These are phyloP conservation scores for Zymoseptoria tritici DNA, from an alignment of 2,329 filamentous ascomycete genomes.

Conservation along the genomic window DNA sequence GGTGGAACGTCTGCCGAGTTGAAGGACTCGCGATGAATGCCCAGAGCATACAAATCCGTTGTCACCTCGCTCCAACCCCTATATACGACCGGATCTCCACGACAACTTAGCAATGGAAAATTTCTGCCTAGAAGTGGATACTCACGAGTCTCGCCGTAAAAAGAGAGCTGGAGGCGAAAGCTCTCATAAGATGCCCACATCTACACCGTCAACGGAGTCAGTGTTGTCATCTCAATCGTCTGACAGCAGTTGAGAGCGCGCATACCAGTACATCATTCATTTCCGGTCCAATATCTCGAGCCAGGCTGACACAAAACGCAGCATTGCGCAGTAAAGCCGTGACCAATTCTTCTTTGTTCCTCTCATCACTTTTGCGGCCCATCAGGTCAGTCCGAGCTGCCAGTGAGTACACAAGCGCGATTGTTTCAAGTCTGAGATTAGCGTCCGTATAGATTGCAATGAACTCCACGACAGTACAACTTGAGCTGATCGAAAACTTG, in stretches of 20 bases:
- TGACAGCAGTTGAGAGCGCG: no score
- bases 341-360: slow-evolving; percentile 7
- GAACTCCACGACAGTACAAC: slow-evolving; percentile 3
- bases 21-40: slow-evolving; percentile 15
- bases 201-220: no score
- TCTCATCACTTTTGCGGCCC: slow-evolving; percentile 2
- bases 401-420: slow-evolving; percentile 15
- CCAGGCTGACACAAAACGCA: slow-evolving; percentile 6
- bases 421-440: slow-evolving; percentile 14
- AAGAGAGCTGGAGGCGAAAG: slow-evolving; percentile 1
- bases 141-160: slow-evolving; percentile 5
- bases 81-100: slow-evolving; percentile 7
- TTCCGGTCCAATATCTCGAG: slow-evolving; percentile 6
- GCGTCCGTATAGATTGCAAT: slow-evolving; percentile 10
- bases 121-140: not conserved
- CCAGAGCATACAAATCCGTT: slow-evolving; percentile 57
- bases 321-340: slow-evolving; percentile 7
- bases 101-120: not conserved
- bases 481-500: not conserved
- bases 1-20: slow-evolving; percentile 10
- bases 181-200: slow-evolving; percentile 8
- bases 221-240: no score
- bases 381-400: slow-evolving; percentile 11
- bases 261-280: slow-evolving; percentile 10
- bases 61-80: slow-evolving; percentile 48